Conservation (phyloP, 1,284 basidiomycete genomes). For the Schizopora paradoxa region DNA sequence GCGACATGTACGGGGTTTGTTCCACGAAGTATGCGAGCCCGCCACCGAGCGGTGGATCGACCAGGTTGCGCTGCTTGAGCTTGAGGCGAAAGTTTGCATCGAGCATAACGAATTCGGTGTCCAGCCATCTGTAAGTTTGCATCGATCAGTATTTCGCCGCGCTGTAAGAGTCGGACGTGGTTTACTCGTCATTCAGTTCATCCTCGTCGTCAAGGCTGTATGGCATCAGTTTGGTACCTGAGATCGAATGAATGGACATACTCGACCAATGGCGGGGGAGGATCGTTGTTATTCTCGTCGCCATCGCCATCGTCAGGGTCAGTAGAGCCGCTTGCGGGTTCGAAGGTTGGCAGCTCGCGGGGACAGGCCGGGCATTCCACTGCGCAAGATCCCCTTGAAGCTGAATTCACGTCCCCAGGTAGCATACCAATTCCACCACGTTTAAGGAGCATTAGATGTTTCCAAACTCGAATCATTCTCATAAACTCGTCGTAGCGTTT, state of each 20-base stretch:
- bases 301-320: too few species aligned
- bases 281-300: too few species aligned
- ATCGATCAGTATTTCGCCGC: too few species aligned
- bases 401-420: background rate
- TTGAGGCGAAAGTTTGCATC: slow-evolving; percentile 8
- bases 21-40: slow-evolving; percentile 2
- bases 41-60: background rate
- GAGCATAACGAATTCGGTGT: background rate
- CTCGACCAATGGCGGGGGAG: too few species aligned
- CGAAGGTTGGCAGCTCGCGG: too few species aligned
- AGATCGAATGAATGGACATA: too few species aligned
- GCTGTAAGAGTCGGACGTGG: too few species aligned
- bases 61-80: background rate
- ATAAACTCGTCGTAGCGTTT: slow-evolving; percentile 3
- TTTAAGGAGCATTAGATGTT: background rate
- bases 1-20: background rate
- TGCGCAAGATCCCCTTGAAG: background rate
- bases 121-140: slow-evolving; percentile 3
- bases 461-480: background rate
- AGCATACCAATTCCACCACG: background rate
- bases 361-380: background rate
- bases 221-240: too few species aligned
- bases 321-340: too few species aligned
- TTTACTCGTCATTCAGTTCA: too few species aligned
- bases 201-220: too few species aligned